Evolutionary conservation across 2,329 filamentous ascomycete genomes (phyloP), one percentile per base, ranked within the genome.

Genomic region (Apiospora kogelbergensis): DNA sequence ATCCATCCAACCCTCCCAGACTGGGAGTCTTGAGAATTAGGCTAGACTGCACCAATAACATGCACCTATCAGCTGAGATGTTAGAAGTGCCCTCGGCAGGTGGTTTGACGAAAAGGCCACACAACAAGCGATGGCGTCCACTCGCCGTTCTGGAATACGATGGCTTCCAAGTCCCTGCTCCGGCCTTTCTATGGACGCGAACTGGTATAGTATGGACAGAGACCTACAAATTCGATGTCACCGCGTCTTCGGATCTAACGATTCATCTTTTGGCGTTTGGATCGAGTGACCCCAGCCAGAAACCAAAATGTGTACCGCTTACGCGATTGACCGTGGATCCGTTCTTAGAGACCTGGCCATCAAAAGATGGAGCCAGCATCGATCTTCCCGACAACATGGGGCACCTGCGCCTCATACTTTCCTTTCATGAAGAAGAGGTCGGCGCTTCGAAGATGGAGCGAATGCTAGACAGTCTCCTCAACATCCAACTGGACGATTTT

Each of bases 61-160:
- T 64, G 33, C 60, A 37, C 60, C 26, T 64, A 5, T 33, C 60
- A 22, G 60, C 20, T 4, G 33, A 64, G 33, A 13, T 64, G 4
- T 41, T 37, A 41, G 60, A n/a, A 22, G 2, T n/a, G 6, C 11
- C 9, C n/a, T 33, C 33, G 3, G 30, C 6, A 13, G 33, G 41
- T 64, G 10, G 13, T 24, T 64, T n/a, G 15, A 64, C 26, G 26
- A 33, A 64, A 9, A 30, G 10, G 9, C 10, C 26, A 13, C n/a
- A 20, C 20, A 15, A 5, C 22, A 17, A 22, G 30, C 26, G n/a
- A 22, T 64, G 60, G 60, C 26, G n/a, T 22, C 26, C 60, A 22
- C 60, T 22, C 33, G 60, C 33, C 60, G 60, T 37, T 22, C n/a
- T 64, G 33, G 60, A 64, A 22, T 64, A 64, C 11, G 60, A 64